Percentiles rank a stretch among this genome's conserved stretches.
These are phyloP conservation scores for Fraxinus greggii DNA, from an alignment of 305 asterid genomes.

Conservation along the genomic window DNA sequence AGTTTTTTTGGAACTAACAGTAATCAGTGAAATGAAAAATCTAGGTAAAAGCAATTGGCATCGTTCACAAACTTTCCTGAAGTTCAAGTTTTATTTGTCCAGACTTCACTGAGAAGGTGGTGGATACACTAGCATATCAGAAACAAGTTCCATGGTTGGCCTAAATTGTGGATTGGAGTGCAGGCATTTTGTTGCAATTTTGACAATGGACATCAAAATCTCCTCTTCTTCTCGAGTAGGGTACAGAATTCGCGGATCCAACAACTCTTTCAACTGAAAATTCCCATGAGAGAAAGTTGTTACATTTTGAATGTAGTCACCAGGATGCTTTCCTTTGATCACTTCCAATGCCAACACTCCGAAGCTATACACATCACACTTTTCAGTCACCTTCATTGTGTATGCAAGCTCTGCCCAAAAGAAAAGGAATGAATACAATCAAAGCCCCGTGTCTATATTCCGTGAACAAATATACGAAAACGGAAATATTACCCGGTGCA, in stretches of 20 bases:
- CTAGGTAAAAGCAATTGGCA: not conserved
- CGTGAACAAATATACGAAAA: not conserved
- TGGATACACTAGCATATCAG: not conserved
- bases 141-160: not conserved
- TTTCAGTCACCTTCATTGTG: slow-evolving; percentile 3
- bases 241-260: slow-evolving; percentile 20
- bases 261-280: slow-evolving; percentile 18
- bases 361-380: not conserved
- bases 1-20: not conserved
- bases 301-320: not conserved
- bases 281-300: not conserved
- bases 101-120: not conserved
- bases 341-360: slow-evolving; percentile 28
- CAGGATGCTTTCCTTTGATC: slow-evolving; percentile 23
- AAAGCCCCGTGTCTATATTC: not conserved
- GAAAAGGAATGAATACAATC: not conserved
- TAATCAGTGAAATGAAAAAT: not conserved
- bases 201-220: slow-evolving; percentile 16
- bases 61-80: not conserved
- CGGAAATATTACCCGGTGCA: slow-evolving; percentile 33
- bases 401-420: slow-evolving; percentile 29
- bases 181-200: slow-evolving; percentile 15
- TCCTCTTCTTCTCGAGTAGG: slow-evolving; percentile 19
- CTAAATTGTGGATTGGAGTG: not conserved
- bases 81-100: not conserved